Evolutionary conservation across 169 alveolate species (phyloP).

Genomic region (Plasmodium gonderi): DNA sequence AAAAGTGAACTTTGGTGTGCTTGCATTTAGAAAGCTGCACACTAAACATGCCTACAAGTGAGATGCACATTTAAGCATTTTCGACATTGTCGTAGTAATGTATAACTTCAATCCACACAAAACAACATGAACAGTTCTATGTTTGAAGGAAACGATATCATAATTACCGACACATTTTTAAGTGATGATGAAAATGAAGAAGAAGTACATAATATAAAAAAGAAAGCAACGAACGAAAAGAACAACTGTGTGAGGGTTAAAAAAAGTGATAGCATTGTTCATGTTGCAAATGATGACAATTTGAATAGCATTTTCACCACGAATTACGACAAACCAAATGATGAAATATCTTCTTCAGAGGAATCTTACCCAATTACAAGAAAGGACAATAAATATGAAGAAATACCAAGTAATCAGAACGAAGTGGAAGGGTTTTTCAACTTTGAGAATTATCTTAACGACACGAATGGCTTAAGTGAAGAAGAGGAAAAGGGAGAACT

Average conservation of each 20-base stretch:
- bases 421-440: conserved; percentile 2
- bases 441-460: conserved; percentile 29
- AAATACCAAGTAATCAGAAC: not conserved
- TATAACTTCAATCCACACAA: not conserved
- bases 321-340: not conserved
- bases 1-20: too few relatives aligned
- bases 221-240: not conserved
- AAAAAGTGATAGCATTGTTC: not conserved
- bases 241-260: not conserved
- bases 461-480: not conserved
- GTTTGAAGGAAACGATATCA: conserved; percentile 29
- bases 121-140: conserved; percentile 13
- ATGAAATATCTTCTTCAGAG: not conserved
- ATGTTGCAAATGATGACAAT: not conserved
- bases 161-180: conserved; percentile 36
- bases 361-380: not conserved
- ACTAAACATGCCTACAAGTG: too few relatives aligned
- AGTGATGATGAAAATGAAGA: conserved; percentile 28
- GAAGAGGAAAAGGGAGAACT: not conserved
- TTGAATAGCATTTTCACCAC: not conserved
- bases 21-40: too few relatives aligned
- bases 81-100: too few relatives aligned
- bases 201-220: not conserved
- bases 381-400: not conserved
- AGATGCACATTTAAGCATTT: too few relatives aligned